A percentile compares a stretch with the other conserved stretches of the same genome.
These are phyloP conservation scores for Tremella mesenterica DNA, from an alignment of 768 basidiomycete species.

Conservation along the genomic window DNA sequence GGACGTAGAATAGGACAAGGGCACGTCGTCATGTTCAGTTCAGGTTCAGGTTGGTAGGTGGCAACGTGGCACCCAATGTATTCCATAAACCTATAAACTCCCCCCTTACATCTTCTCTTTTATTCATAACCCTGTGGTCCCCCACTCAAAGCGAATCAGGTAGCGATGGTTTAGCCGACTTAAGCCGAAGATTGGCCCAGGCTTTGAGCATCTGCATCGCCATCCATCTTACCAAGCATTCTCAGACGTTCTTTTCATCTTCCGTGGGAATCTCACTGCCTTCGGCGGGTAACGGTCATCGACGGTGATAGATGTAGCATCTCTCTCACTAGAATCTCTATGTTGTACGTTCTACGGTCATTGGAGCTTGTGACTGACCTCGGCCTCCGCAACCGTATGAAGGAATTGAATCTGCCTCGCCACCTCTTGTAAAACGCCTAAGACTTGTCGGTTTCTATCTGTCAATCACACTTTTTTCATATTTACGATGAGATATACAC, in stretches of 20 bases:
- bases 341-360: too few relatives aligned
- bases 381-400: constrained; percentile 67
- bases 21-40: neutral
- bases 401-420: constrained; percentile 80
- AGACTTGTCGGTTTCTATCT: constrained; percentile 60
- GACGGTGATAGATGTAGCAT: neutral
- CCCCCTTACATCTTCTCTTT: neutral
- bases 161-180: too few relatives aligned
- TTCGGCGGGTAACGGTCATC: neutral
- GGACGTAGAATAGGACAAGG: neutral
- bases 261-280: too few relatives aligned
- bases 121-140: neutral
- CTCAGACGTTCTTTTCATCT: too few relatives aligned
- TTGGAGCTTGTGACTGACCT: constrained; percentile 45
- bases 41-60: neutral
- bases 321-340: neutral
- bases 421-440: constrained; percentile 71
- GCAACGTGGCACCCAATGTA: neutral
- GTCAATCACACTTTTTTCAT: neutral
- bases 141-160: neutral
- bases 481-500: constrained; percentile 1
- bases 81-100: too few relatives aligned
- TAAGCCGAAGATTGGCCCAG: too few relatives aligned
- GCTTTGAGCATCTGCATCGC: neutral
- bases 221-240: neutral